phyloP scores from a whole-genome alignment of 2,329 filamentous ascomycete species.

The Trichoderma koningiopsis region DNA sequence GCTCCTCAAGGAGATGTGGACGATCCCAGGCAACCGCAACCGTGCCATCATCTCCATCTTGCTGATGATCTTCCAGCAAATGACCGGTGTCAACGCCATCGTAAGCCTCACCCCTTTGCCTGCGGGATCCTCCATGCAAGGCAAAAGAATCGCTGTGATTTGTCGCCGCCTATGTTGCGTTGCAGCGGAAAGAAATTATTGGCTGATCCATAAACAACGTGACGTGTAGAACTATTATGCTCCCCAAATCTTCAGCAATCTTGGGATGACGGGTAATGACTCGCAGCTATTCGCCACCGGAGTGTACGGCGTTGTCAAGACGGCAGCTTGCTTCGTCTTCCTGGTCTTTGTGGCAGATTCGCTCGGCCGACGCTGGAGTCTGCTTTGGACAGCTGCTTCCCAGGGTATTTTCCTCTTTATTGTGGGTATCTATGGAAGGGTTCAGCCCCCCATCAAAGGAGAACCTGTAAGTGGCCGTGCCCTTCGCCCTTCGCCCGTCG shows the following conservation, averaged over 20 bases:
- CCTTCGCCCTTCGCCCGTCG: not conserved
- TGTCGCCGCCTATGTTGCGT: not conserved
- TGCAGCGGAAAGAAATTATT: not conserved
- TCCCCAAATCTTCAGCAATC: conserved; percentile 66
- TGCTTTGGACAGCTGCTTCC: conserved; percentile 66
- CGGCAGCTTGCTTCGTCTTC: conserved; percentile 64
- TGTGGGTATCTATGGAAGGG: conserved; percentile 70
- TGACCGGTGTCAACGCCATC: conserved; percentile 63
- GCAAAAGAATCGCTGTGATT: not conserved
- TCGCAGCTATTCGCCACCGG: conserved; percentile 71
- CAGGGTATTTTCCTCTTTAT: conserved; percentile 67
- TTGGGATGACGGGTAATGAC: conserved; percentile 60
- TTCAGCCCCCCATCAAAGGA: conserved; percentile 58
- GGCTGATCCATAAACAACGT: not conserved
- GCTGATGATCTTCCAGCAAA: conserved; percentile 69
- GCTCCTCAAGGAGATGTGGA: conserved; percentile 65
- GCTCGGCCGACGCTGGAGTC: conserved; percentile 62
- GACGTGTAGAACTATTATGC: conserved; percentile 62
- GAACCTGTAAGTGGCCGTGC: conserved; percentile 41
- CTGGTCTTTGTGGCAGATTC: conserved; percentile 69
- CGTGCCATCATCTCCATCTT: conserved; percentile 63
- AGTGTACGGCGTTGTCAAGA: conserved; percentile 73
- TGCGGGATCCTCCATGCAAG: not conserved
- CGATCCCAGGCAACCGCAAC: conserved; percentile 62
- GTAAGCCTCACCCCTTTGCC: conserved; percentile 39